These are phyloP conservation scores for Hypoxylon cercidicola DNA, from an alignment of 495 filamentous ascomycete species.

Conservation along the genomic window DNA sequence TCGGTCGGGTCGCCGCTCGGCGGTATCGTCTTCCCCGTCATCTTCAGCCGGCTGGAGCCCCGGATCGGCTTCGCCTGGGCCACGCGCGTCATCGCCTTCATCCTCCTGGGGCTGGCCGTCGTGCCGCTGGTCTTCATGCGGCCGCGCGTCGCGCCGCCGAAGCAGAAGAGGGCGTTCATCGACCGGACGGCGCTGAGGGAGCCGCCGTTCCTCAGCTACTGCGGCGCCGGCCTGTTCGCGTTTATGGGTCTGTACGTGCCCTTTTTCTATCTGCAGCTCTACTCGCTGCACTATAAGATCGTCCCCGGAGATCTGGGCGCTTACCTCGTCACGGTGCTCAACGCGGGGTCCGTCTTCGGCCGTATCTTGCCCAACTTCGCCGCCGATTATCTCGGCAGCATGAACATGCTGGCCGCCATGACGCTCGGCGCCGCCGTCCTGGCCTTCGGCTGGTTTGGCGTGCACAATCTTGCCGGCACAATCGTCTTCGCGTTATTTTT, in stretches of 20 bases:
- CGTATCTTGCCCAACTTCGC: slow-evolving; percentile 69
- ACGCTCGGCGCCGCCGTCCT: slow-evolving; percentile 61
- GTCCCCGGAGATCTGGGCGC: slow-evolving; percentile 62
- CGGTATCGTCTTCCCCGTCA: slow-evolving; percentile 73
- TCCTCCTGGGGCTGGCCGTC: slow-evolving; percentile 70
- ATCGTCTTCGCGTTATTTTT: slow-evolving; percentile 73
- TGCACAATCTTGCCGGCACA: slow-evolving; percentile 64
- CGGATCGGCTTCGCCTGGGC: slow-evolving; percentile 75
- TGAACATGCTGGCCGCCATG: slow-evolving; percentile 69
- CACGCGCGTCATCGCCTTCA: slow-evolving; percentile 72
- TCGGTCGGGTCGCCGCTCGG: slow-evolving; percentile 73
- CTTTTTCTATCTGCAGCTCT: slow-evolving; percentile 70
- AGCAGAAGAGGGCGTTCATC: slow-evolving; percentile 15
- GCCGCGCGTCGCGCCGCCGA: slow-evolving; percentile 54
- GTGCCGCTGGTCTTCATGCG: slow-evolving; percentile 70
- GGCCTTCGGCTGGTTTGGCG: slow-evolving; percentile 66
- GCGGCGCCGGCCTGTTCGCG: slow-evolving; percentile 67
- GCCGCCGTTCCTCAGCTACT: slow-evolving; percentile 61
- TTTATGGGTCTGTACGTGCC: slow-evolving; percentile 77
- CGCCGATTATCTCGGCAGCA: slow-evolving; percentile 68
- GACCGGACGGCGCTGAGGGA: slow-evolving; percentile 17
- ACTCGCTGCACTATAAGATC: slow-evolving; percentile 65
- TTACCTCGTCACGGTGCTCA: slow-evolving; percentile 75
- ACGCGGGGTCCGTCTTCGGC: slow-evolving; percentile 68
- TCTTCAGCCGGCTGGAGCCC: slow-evolving; percentile 68